These are phyloP conservation scores for Exidia glandulosa DNA, from an alignment of 768 basidiomycete genomes.

Conservation along the genomic window DNA sequence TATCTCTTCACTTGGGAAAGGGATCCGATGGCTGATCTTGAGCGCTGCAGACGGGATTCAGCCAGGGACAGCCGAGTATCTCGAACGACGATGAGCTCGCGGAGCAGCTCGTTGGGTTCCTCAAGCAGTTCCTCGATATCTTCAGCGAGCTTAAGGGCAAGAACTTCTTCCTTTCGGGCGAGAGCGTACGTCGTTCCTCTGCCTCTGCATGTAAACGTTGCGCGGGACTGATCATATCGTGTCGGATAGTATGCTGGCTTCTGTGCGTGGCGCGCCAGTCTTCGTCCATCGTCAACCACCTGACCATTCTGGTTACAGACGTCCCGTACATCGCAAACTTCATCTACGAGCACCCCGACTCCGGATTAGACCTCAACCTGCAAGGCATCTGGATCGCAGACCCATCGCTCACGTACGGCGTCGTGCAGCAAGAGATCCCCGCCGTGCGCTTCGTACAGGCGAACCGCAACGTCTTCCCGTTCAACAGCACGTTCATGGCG, in stretches of 20 bases:
- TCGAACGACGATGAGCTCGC: constrained; percentile 11
- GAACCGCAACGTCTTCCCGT: constrained; percentile 46
- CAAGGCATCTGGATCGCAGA: constrained; percentile 15
- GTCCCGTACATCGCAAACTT: constrained; percentile 14
- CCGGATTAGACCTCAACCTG: constrained; percentile 9
- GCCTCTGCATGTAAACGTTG: neutral
- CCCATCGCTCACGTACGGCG: constrained; percentile 9
- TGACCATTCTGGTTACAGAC: constrained; percentile 2
- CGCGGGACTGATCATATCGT: neutral
- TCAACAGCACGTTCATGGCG: constrained; percentile 45
- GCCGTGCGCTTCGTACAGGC: constrained; percentile 22
- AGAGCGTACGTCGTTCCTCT: constrained; percentile 7
- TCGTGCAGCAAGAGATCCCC: constrained; percentile 13
- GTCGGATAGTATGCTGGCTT: constrained; percentile 20
- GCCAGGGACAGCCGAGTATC: constrained; percentile 3
- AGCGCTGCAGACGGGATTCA: constrained; percentile 5
- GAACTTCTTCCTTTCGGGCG: constrained; percentile 11
- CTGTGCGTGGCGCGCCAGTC: constrained; percentile 13
- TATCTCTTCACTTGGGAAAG: neutral
- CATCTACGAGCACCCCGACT: constrained; percentile 13
- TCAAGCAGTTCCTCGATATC: constrained; percentile 10
- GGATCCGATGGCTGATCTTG: neutral
- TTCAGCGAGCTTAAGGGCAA: constrained; percentile 13
- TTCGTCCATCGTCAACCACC: constrained; percentile 3
- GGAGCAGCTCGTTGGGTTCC: constrained; percentile 11